A percentile compares a stretch with the other conserved stretches of the same genome.
Conservation (phyloP, 2,329 filamentous ascomycete genomes). For the Biscogniauxia sp. region DNA sequence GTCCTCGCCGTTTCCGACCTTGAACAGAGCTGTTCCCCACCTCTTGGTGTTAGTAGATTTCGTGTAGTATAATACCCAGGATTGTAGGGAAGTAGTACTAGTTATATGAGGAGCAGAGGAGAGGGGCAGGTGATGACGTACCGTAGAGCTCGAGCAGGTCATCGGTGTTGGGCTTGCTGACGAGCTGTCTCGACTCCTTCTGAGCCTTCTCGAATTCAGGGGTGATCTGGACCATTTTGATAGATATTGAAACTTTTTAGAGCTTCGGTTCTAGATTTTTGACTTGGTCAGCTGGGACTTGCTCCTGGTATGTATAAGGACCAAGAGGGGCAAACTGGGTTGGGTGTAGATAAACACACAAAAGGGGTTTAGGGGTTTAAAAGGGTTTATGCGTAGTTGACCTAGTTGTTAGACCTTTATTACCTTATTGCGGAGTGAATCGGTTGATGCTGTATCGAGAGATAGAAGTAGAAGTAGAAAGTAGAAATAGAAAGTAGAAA, state of each 20-base stretch:
- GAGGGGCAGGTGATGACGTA: conserved; percentile 36
- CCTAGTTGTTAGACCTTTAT: no score
- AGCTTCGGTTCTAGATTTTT: neutral
- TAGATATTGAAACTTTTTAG: neutral
- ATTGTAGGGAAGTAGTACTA: no score
- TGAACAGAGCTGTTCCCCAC: conserved; percentile 50
- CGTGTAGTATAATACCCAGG: neutral
- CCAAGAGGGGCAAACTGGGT: no score
- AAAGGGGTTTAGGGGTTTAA: no score
- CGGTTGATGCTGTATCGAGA: no score
- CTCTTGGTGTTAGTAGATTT: neutral
- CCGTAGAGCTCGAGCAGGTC: conserved; percentile 65
- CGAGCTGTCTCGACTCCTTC: conserved; percentile 65
- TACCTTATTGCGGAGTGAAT: no score
- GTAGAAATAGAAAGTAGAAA: no score
- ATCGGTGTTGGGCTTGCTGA: conserved; percentile 60
- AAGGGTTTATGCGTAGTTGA: no score
- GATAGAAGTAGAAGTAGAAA: no score
- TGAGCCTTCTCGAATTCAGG: conserved; percentile 55
- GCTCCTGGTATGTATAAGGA: no score
- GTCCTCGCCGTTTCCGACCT: conserved; percentile 57
- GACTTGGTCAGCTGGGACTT: neutral
- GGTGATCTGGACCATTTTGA: conserved; percentile 27
- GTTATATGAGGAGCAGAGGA: neutral
- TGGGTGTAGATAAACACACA: no score